Evolutionary conservation across 768 basidiomycete species (phyloP).

Genomic region (Pulveroboletus sp.): DNA sequence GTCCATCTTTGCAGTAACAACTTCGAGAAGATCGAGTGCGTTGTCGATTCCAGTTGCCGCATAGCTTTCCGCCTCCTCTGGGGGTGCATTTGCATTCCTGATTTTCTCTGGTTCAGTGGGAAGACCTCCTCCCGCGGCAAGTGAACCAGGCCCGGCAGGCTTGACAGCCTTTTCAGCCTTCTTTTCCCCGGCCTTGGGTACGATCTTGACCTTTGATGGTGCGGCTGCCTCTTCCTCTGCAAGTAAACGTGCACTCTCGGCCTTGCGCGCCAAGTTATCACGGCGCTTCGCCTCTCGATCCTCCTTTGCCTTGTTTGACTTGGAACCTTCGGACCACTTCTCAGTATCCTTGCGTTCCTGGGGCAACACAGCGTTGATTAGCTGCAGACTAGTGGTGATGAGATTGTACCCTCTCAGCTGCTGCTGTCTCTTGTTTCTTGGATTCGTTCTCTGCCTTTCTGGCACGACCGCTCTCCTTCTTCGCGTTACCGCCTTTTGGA

Average conservation of each 20-base stretch:
- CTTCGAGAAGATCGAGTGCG: constrained; percentile 81
- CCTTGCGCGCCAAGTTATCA: constrained; percentile 80
- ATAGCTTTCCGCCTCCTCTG: constrained; percentile 58
- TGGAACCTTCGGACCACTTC: constrained; percentile 64
- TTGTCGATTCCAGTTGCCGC: constrained; percentile 87
- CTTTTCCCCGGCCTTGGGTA: constrained; percentile 61
- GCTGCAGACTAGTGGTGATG: neutral
- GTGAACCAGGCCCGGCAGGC: constrained; percentile 81
- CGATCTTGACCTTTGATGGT: constrained; percentile 54
- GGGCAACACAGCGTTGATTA: neutral
- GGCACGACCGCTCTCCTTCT: constrained; percentile 86
- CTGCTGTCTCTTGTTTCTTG: constrained; percentile 65
- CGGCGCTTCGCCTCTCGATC: constrained; percentile 78
- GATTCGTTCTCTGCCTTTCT: constrained; percentile 91
- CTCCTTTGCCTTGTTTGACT: constrained; percentile 60
- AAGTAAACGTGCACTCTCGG: constrained; percentile 76
- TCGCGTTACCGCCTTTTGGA: constrained; percentile 84
- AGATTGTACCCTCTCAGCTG: constrained; percentile 51
- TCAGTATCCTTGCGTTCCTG: constrained; percentile 72
- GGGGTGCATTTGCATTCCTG: constrained; percentile 18
- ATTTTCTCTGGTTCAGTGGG: constrained; percentile 23
- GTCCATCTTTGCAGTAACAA: constrained; percentile 89
- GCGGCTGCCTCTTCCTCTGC: constrained; percentile 79
- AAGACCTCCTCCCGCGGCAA: constrained; percentile 65
- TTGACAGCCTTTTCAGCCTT: constrained; percentile 46